Evolutionary conservation across 2,329 filamentous ascomycete species (phyloP).

Genomic region (Fusarium cyanostomum): DNA sequence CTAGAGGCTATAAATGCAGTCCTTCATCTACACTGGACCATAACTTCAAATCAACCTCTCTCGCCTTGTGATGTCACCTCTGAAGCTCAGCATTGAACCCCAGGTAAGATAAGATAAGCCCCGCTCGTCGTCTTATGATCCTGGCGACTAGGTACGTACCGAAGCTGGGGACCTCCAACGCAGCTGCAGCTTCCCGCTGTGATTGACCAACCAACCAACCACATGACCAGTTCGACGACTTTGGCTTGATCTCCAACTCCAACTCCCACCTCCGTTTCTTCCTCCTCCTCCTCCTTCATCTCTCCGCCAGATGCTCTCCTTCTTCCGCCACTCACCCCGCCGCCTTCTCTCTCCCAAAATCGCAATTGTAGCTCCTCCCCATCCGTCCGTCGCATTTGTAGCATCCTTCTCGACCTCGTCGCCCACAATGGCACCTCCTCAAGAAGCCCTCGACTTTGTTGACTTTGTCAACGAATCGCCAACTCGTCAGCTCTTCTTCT

Average conservation of each 20-base stretch:
- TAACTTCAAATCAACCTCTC: not conserved
- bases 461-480: conserved; percentile 95
- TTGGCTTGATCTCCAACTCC: conserved; percentile 18
- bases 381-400: not conserved
- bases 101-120: conserved; percentile 34
- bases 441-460: conserved; percentile 81
- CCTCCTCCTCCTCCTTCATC: conserved; percentile 8
- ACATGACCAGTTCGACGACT: conserved; percentile 25
- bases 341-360: conserved; percentile 20
- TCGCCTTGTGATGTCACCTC: not conserved
- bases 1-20: not conserved
- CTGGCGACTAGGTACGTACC: conserved; percentile 18
- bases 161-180: conserved; percentile 5
- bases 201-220: conserved; percentile 37
- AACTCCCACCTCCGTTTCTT: conserved; percentile 19
- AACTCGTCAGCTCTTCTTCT: conserved; percentile 71
- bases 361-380: conserved; percentile 17
- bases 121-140: not conserved
- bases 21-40: too few relatives aligned
- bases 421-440: conserved; percentile 60
- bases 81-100: not conserved
- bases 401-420: conserved; percentile 45
- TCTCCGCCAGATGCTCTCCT: conserved; percentile 33
- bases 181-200: conserved; percentile 9
- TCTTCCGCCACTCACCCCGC: conserved; percentile 26